Evolutionary conservation across 2,329 filamentous ascomycete genomes (phyloP).

Genomic region (Cercospora canescens): DNA sequence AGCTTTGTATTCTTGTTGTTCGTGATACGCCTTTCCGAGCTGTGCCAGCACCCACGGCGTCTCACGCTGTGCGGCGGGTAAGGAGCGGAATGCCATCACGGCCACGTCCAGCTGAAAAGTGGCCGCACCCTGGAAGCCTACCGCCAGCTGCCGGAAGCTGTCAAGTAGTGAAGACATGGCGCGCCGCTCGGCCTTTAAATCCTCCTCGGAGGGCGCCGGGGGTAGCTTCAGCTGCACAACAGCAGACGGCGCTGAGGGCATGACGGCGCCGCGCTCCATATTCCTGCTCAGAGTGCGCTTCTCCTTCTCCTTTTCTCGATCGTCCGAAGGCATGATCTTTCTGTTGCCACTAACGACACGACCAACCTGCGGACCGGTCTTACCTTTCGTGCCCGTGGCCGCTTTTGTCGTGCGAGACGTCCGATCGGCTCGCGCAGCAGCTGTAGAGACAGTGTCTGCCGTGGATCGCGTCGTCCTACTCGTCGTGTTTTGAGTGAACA

Average conservation of each 20-base stretch:
- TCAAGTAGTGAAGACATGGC: slow-evolving; percentile 76
- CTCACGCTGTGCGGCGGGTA: slow-evolving; percentile 76
- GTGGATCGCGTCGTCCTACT: slow-evolving; percentile 62
- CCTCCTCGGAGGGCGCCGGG: slow-evolving; percentile 13
- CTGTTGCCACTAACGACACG: slow-evolving; percentile 88
- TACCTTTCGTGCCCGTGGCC: slow-evolving; percentile 69
- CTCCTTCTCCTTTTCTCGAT: slow-evolving; percentile 56
- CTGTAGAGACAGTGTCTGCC: slow-evolving; percentile 53
- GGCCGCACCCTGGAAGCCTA: slow-evolving; percentile 74
- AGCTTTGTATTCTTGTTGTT: slow-evolving; percentile 81
- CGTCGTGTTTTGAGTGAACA: slow-evolving; percentile 67
- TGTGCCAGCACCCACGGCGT: slow-evolving; percentile 93
- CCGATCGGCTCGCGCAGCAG: slow-evolving; percentile 57
- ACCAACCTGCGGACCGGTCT: slow-evolving; percentile 70
- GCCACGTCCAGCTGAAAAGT: slow-evolving; percentile 79
- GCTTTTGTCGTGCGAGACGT: slow-evolving; percentile 53
- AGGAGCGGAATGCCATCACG: slow-evolving; percentile 67
- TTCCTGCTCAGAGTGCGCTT: slow-evolving; percentile 61
- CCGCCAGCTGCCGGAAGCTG: slow-evolving; percentile 77
- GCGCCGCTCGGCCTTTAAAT: slow-evolving; percentile 58
- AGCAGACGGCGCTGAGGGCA: slow-evolving; percentile 32
- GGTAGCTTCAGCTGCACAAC: slow-evolving; percentile 25
- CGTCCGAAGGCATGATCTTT: slow-evolving; percentile 55
- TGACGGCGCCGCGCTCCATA: slow-evolving; percentile 53
- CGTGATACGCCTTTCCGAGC: slow-evolving; percentile 87